Percentiles rank a stretch among this genome's conserved stretches.
Evolutionary conservation across 768 basidiomycete genomes (phyloP).

Genomic region (Leucogyrophana mollusca): DNA sequence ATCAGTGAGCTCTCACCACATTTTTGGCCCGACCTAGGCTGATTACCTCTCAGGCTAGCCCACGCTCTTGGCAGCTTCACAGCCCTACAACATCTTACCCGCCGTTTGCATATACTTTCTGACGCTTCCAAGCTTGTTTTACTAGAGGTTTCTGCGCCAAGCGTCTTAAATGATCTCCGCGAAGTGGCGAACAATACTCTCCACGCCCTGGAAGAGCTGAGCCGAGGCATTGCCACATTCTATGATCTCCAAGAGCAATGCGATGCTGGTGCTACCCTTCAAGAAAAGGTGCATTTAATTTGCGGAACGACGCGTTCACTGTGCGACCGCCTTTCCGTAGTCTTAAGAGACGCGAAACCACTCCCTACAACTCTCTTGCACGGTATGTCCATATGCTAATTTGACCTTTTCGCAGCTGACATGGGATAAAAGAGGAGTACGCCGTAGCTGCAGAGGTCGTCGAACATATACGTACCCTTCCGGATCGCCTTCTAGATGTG

Average conservation of each 20-base stretch:
- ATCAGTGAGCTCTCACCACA: conserved; percentile 49
- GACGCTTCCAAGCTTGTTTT: conserved; percentile 18
- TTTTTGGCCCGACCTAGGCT: conserved; percentile 12
- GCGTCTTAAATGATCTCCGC: conserved; percentile 17
- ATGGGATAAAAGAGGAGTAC: conserved; percentile 33
- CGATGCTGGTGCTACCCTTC: conserved; percentile 19
- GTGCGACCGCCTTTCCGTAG: conserved; percentile 23
- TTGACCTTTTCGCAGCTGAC: not conserved
- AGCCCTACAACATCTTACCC: conserved; percentile 12
- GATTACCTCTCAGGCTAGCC: conserved; percentile 13
- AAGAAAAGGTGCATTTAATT: conserved; percentile 28
- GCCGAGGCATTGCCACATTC: conserved; percentile 31
- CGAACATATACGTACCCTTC: conserved; percentile 20
- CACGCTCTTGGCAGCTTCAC: conserved; percentile 14
- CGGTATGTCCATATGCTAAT: conserved; percentile 26
- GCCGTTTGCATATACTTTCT: conserved; percentile 19
- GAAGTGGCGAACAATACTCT: conserved; percentile 13
- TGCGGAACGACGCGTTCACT: too few relatives aligned
- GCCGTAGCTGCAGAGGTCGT: conserved; percentile 27
- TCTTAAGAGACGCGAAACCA: conserved; percentile 17
- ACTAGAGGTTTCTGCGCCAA: conserved; percentile 9
- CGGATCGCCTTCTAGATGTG: conserved; percentile 24
- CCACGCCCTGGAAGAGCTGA: conserved; percentile 38
- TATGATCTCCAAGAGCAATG: conserved; percentile 29
- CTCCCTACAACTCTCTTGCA: conserved; percentile 33